Base-by-base conservation (phyloP, 192 early-diverging fungal genomes). In the Cladochytrium replicatum region DNA sequence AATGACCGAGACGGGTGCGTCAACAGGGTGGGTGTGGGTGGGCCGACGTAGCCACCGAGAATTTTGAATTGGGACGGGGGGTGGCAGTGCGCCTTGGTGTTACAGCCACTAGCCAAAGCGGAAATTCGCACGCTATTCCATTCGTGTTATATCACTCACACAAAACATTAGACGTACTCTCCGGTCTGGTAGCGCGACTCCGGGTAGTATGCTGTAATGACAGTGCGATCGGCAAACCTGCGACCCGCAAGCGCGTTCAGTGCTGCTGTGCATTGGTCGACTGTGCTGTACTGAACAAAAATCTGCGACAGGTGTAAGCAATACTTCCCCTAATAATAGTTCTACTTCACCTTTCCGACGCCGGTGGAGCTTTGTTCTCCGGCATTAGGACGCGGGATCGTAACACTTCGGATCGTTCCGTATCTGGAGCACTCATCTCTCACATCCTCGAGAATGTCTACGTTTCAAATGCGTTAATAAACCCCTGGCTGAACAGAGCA, bases 211-310 rank as follows among this genome's bases (percentile, higher is more conserved):
- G 88, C 77, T 6, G 91, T 82, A 45, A 98, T 64, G 27, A 98
- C 93, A 2, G 91, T 98, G 23, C 93, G 73, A 27, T 90, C 87
- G 37, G 83, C 83, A 63, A 98, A 98, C 69, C 85, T 88, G 29
- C 94, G 78, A 27, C 94, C 94, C 21, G 91, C 88, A 37, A 98
- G 70, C 8, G 89, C 77, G 15, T 77, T 75, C 27, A 89, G 64
- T 0, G 94, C 94, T 1, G 57, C 52, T 4, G 71, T 69, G 15
- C 82, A 70, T 44, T 86, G 61, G 2, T 84, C 80, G 0, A 57
- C 57, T 9, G 51, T 65, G 15, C 58, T 59, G 53, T 73, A 98
- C 58, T 84, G 67, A 37, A 96, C 80, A 74, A 89, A 94, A 49
- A 96, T 88, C 90, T 88, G 54, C 8, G 27, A 41, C 37, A 37